phyloP scores from a whole-genome alignment of 1,284 basidiomycete genomes.

The Ganoderma resinaceum region DNA sequence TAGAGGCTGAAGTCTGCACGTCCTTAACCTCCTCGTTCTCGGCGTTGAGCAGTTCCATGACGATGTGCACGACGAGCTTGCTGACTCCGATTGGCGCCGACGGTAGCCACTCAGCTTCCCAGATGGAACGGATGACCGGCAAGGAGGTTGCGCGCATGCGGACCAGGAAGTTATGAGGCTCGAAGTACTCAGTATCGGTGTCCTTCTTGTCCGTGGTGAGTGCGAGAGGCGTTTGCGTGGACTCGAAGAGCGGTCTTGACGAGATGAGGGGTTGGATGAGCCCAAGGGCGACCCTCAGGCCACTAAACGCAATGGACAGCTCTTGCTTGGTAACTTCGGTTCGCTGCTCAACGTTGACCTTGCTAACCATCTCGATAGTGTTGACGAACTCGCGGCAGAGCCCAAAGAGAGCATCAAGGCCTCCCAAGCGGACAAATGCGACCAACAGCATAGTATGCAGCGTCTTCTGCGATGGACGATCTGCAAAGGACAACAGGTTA shows the following conservation, averaged over 20 bases:
- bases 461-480: conserved; percentile 75
- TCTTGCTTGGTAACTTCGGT: conserved; percentile 65
- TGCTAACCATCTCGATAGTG: conserved; percentile 61
- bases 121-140: conserved; percentile 75
- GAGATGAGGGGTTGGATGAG: conserved; percentile 82
- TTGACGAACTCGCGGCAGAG: conserved; percentile 66
- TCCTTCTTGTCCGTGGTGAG: conserved; percentile 81
- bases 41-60: conserved; percentile 84
- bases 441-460: conserved; percentile 86
- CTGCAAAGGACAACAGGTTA: conserved; percentile 45
- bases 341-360: conserved; percentile 58
- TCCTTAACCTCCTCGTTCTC: conserved; percentile 79
- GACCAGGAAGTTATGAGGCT: conserved; percentile 88
- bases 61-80: conserved; percentile 77
- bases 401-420: conserved; percentile 73
- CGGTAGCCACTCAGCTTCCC: conserved; percentile 87
- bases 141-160: conserved; percentile 77
- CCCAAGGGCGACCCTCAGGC: conserved; percentile 83
- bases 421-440: conserved; percentile 77
- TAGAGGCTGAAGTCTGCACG: conserved; percentile 27
- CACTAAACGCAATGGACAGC: conserved; percentile 79
- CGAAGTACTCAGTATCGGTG: conserved; percentile 79
- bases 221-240: conserved; percentile 81
- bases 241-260: conserved; percentile 84
- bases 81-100: conserved; percentile 77